Evolutionary conservation across 108 stramenopile species (phyloP), one percentile per base, ranked within the genome.

Genomic region (Epithemia pelagica): DNA sequence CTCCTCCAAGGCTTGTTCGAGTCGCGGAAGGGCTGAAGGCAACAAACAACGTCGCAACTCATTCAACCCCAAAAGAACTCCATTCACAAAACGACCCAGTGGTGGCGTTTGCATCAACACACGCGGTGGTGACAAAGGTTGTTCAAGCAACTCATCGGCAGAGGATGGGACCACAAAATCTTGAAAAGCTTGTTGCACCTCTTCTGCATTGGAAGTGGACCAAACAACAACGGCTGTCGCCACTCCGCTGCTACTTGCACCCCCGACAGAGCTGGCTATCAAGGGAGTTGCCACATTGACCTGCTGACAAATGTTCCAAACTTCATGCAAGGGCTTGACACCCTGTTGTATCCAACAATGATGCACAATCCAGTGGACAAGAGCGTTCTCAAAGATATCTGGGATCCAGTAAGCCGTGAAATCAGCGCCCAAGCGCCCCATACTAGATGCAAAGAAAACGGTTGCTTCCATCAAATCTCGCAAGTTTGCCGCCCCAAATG

Each of bases 361-460:
- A n/a, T n/a, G n/a, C n/a, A n/a, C n/a, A n/a, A n/a, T n/a, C n/a
- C n/a, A n/a, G n/a, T n/a, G n/a, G n/a, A n/a, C n/a, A n/a, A n/a
- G n/a, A n/a, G n/a, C n/a, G n/a, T n/a, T n/a, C n/a, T 90, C 85
- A 74, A 92, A 92, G 18, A 88, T 66, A 21, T 80, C 76, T 21
- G 81, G 77, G n/a, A 90, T 65, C 52, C n/a, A n/a, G n/a, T 78
- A 72, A 0, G 86, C 67, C 62, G 89, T 87, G 68, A 92, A 92
- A 67, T 92, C 91, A 1, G 88, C 88, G 28, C 91, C 91, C 15
- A 92, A 69, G 30, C 91, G 78, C 15, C 91, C 91, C 91, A 92
- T 90, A 30, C 81, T 82, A 27, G 75, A 72, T 8, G 91, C 85
- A 67, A 92, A 92, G 69, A 92, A 92, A 7, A 80, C 77, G 32